Evolutionary conservation across 768 basidiomycete species (phyloP).

Genomic region (Lactarius evosmus): DNA sequence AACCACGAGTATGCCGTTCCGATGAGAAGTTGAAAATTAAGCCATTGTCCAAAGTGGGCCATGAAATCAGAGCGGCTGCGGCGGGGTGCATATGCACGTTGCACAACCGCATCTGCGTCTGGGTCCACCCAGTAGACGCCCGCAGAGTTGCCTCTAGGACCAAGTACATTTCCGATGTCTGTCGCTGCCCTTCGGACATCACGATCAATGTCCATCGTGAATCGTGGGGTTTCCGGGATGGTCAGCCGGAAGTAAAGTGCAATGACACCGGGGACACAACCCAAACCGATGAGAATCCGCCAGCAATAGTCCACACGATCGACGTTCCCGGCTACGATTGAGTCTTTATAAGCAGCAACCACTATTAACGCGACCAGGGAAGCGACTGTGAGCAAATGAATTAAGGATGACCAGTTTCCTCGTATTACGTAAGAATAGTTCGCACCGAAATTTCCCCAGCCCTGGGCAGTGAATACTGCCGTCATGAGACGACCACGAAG

Average conservation of each 20-base stretch:
- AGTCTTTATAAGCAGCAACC: conserved; percentile 61
- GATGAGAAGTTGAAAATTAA: conserved; percentile 74
- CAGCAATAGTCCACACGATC: conserved; percentile 70
- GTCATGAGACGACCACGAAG: conserved; percentile 85
- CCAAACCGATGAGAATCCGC: conserved; percentile 87
- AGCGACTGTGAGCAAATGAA: conserved; percentile 43
- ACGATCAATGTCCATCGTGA: conserved; percentile 88
- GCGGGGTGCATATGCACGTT: conserved; percentile 65
- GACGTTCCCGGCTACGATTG: conserved; percentile 46
- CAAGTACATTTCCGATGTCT: conserved; percentile 69
- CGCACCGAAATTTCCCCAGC: conserved; percentile 83
- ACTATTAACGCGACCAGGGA: conserved; percentile 64
- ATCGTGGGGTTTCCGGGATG: conserved; percentile 88
- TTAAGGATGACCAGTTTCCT: background rate
- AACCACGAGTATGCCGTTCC: conserved; percentile 86
- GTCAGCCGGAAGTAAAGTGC: conserved; percentile 92
- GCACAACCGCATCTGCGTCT: conserved; percentile 52
- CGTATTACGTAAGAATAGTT: conserved; percentile 1
- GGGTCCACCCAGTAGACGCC: conserved; percentile 49
- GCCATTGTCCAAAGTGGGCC: conserved; percentile 62
- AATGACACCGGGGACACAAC: conserved; percentile 73
- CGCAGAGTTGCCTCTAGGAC: conserved; percentile 26
- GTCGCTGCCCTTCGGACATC: conserved; percentile 69
- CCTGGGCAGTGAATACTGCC: conserved; percentile 80
- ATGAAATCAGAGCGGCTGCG: conserved; percentile 65